Base-by-base conservation (phyloP, 306 rosid genomes). In the Trifolium fragiferum region DNA sequence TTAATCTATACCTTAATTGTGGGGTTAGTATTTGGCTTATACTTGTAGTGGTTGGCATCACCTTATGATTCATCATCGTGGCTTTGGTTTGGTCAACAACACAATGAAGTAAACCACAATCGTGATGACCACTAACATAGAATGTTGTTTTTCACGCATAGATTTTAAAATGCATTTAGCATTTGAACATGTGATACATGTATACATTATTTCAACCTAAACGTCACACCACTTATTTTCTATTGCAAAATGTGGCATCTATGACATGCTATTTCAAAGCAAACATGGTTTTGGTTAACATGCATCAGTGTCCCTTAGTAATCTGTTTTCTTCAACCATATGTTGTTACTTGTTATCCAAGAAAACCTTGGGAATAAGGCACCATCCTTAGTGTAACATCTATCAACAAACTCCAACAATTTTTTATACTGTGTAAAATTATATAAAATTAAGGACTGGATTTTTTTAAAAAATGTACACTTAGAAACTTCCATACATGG, bases 121-220 rank as follows among this genome's bases (percentile, higher is more conserved):
- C 83, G 83, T 83, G 86, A 79, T 40, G 73, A 16, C 59, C 81
- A 79, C 81, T 49, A 49, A 70, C 35, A 41, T n/a, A 44, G n/a
- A 66, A 72, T 66, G 51, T 71, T 71, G 58, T 44, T 64, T 53
- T 55, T 66, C 54, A 9, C 21, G 41, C 40, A 11, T 18, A 10
- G 47, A 35, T 67, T 71, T 44, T 59, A 21, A 27, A 27, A 30
- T 59, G 66, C 11, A 14, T 59, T 27, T 9, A 5, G 65, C 19
- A 25, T 57, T 51, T 5, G 37, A 57, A 23, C 46, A 78, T 70
- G 51, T 49, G 27, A 23, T 47, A 11, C 47, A 20, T 16, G 18
- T 44, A 11, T 0, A 30, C 25, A 3, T 21, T 49, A 25, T 35
- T 47, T 69, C 30, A 41, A 14, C 8, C 19, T 64, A 50, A n/a